Conservation (phyloP, 768 basidiomycete species). For the Tricholoma flavovirens region DNA sequence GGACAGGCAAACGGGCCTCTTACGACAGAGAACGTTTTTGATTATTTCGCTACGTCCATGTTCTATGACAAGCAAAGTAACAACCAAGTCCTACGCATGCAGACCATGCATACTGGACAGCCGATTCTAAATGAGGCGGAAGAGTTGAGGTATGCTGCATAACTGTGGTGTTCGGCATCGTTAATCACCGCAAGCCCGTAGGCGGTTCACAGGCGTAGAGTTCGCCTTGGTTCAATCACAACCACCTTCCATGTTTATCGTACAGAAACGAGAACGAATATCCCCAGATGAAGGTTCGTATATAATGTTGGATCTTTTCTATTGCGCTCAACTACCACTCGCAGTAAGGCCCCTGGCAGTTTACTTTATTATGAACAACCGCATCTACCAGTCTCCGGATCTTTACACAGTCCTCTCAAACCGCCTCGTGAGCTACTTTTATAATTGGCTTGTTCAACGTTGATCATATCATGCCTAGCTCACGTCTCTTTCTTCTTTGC, state of each 20-base stretch:
- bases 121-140: slow-evolving; percentile 76
- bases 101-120: slow-evolving; percentile 81
- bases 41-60: slow-evolving; percentile 87
- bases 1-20: slow-evolving; percentile 70
- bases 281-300: slow-evolving; percentile 77
- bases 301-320: slow-evolving; percentile 1
- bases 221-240: slow-evolving; percentile 79
- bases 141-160: slow-evolving; percentile 67
- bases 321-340: slow-evolving; percentile 6
- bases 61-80: slow-evolving; percentile 94
- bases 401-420: slow-evolving; percentile 81
- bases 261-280: slow-evolving; percentile 82
- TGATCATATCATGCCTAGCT: slow-evolving; percentile 34
- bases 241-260: slow-evolving; percentile 79
- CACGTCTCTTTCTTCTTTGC: slow-evolving; percentile 63
- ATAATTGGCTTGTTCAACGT: background rate
- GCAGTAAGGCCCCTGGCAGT: slow-evolving; percentile 72
- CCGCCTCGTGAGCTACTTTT: slow-evolving; percentile 54
- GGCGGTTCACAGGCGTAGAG: slow-evolving; percentile 84
- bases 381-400: slow-evolving; percentile 85
- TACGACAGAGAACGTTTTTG: slow-evolving; percentile 73
- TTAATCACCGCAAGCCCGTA: slow-evolving; percentile 22
- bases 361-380: slow-evolving; percentile 85
- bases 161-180: background rate
- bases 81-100: slow-evolving; percentile 91